These are phyloP conservation scores for Lasiosphaeria ovina DNA, from an alignment of 495 filamentous ascomycete genomes.

Conservation along the genomic window DNA sequence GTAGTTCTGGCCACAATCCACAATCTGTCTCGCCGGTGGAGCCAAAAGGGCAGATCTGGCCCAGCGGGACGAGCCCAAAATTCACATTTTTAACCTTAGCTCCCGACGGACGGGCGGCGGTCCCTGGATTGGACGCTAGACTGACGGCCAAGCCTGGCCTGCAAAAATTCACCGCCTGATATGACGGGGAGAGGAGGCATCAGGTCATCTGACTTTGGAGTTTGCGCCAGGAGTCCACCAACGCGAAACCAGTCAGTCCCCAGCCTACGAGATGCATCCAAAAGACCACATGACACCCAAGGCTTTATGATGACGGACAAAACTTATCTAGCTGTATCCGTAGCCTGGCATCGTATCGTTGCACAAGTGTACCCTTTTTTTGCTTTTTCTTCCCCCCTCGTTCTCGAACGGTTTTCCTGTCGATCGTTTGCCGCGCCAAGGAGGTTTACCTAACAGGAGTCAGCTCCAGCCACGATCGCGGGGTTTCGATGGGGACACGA, in stretches of 20 bases:
- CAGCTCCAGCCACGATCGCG: slow-evolving; percentile 13
- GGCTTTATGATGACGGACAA: background rate
- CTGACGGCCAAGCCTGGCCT: background rate
- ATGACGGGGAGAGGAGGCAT: background rate
- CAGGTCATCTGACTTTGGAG: background rate
- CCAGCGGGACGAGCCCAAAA: background rate
- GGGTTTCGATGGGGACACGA: background rate
- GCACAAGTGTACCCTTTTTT: background rate
- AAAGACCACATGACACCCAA: background rate
- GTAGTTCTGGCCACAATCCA: background rate
- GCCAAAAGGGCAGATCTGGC: background rate
- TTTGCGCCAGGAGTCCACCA: background rate
- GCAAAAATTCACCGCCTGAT: background rate
- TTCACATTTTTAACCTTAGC: too few species aligned
- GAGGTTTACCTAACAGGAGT: slow-evolving; percentile 1
- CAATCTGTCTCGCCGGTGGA: background rate
- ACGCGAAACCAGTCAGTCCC: background rate
- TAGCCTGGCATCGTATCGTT: too few species aligned
- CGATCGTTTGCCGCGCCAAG: background rate
- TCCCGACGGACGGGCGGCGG: too few species aligned
- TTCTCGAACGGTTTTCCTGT: background rate
- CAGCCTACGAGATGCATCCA: background rate
- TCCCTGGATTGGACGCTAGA: background rate
- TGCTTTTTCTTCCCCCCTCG: background rate
- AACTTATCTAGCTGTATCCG: background rate